Conservation (phyloP, 805 yeast genomes). For the Wickerhamomyces subpelliculosus region DNA sequence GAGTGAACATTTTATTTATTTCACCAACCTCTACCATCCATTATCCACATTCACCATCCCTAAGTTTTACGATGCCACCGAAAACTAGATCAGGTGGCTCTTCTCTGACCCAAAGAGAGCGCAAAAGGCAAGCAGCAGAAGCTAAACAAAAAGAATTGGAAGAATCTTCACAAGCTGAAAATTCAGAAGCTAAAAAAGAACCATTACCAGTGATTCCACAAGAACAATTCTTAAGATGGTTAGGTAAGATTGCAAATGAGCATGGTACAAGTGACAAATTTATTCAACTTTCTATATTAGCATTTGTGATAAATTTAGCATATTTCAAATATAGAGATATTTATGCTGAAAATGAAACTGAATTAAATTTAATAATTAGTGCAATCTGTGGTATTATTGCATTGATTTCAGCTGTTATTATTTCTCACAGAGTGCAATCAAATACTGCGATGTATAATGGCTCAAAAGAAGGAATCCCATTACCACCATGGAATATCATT, state of each 20-base stretch:
- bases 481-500: constrained; percentile 28
- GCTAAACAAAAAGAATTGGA: not conserved
- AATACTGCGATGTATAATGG: constrained; percentile 1
- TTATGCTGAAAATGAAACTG: constrained; percentile 6
- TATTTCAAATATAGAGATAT: constrained; percentile 9
- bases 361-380: constrained; percentile 16
- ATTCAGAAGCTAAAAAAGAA: not conserved
- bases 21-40: no score
- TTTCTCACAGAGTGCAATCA: constrained; percentile 10
- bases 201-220: constrained; percentile 11
- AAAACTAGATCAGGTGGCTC: no score
- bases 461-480: not conserved
- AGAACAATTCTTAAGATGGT: constrained; percentile 14
- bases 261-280: constrained; percentile 18
- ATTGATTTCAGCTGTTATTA: constrained; percentile 16
- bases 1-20: no score
- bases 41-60: no score
- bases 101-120: constrained; percentile 17
- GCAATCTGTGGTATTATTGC: constrained; percentile 18
- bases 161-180: constrained; percentile 2
- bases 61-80: no score
- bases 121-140: constrained; percentile 7
- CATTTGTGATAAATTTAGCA: constrained; percentile 17
- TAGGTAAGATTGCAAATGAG: constrained; percentile 9
- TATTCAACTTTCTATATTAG: constrained; percentile 20